Percentiles rank a stretch among this genome's conserved stretches.
These are phyloP conservation scores for Porphyrellus cyaneotinctus DNA, from an alignment of 768 basidiomycete species.

Conservation along the genomic window DNA sequence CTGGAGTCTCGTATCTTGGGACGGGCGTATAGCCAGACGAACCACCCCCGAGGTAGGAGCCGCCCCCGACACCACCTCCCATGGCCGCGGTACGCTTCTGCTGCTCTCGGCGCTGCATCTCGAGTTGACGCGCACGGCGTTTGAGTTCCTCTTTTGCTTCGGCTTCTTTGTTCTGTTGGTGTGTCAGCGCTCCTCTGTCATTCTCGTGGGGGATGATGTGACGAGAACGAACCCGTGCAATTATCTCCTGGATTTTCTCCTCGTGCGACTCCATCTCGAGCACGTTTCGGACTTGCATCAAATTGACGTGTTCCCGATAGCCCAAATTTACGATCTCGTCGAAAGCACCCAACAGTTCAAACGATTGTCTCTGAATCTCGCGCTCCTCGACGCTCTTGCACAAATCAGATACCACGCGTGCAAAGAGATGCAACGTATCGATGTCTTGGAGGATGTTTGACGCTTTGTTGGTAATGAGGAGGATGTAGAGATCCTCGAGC, in stretches of 20 bases:
- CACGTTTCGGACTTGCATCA: conserved; percentile 74
- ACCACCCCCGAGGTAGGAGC: conserved; percentile 64
- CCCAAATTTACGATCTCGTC: conserved; percentile 95
- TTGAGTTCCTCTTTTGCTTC: conserved; percentile 99
- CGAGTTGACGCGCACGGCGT: conserved; percentile 93
- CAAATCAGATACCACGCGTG: conserved; percentile 89
- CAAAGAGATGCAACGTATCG: conserved; percentile 90
- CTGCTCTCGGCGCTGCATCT: conserved; percentile 95
- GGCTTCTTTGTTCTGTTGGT: conserved; percentile 87
- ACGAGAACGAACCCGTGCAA: conserved; percentile 61
- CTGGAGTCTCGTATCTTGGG: conserved; percentile 66
- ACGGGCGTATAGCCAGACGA: conserved; percentile 68
- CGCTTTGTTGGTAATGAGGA: conserved; percentile 96
- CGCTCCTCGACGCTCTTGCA: conserved; percentile 83
- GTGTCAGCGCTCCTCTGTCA: neutral
- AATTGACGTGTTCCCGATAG: conserved; percentile 71
- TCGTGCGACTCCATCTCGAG: conserved; percentile 91
- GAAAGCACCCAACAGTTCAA: conserved; percentile 92
- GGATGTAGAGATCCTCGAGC: conserved; percentile 93
- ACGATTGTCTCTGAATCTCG: conserved; percentile 86
- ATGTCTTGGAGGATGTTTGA: conserved; percentile 99
- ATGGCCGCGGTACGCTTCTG: conserved; percentile 65
- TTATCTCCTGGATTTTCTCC: conserved; percentile 97
- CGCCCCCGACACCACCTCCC: conserved; percentile 40
- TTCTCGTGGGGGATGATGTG: neutral